Evolutionary conservation across 2,329 filamentous ascomycete genomes (phyloP).

Genomic region (Verticillium zaregamsianum): DNA sequence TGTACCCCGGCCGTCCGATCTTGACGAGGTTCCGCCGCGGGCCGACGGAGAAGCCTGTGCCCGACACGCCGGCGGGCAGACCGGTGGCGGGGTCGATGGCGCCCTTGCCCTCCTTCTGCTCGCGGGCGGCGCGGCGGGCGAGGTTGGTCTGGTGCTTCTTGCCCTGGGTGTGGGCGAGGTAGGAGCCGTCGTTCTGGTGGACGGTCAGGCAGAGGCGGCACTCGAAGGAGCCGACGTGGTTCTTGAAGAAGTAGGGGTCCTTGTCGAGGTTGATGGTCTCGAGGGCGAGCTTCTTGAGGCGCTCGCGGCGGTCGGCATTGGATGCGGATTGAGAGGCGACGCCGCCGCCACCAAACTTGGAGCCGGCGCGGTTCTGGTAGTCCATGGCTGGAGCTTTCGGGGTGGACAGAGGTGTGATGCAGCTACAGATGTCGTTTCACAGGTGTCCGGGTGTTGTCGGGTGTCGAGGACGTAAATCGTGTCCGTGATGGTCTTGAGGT

Average conservation of each 20-base stretch:
- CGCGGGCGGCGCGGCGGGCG: constrained; percentile 88
- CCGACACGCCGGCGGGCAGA: constrained; percentile 70
- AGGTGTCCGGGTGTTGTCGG: background rate
- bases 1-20: constrained; percentile 94
- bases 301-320: constrained; percentile 95
- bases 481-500: background rate
- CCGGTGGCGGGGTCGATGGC: constrained; percentile 65
- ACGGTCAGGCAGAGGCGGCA: constrained; percentile 95
- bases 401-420: background rate
- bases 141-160: constrained; percentile 99
- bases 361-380: constrained; percentile 88
- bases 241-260: constrained; percentile 99
- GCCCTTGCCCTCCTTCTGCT: constrained; percentile 81
- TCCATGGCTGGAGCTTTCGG: constrained; percentile 48
- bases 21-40: constrained; percentile 84
- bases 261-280: constrained; percentile 99
- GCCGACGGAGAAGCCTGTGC: constrained; percentile 53
- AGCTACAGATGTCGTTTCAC: background rate
- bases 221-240: constrained; percentile 97
- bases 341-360: constrained; percentile 96
- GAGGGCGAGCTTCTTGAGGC: constrained; percentile 94
- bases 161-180: constrained; percentile 96
- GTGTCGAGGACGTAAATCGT: background rate
- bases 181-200: constrained; percentile 98
- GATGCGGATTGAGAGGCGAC: constrained; percentile 90